A percentile compares a stretch with the other conserved stretches of the same genome.
Evolutionary conservation across 2,329 filamentous ascomycete species (phyloP).

Genomic region (Mycocentrospora acerina): DNA sequence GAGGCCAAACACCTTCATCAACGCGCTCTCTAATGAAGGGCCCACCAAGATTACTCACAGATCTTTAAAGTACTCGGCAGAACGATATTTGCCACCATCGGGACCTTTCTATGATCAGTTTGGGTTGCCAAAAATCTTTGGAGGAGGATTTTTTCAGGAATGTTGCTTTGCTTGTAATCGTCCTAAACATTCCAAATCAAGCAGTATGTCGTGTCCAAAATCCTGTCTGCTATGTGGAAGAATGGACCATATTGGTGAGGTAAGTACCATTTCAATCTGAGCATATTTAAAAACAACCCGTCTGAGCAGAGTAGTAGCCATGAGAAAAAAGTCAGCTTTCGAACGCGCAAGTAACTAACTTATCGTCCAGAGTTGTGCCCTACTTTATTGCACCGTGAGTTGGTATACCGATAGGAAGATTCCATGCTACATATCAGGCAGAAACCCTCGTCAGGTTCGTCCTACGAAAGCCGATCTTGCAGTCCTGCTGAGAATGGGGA

Average conservation of each 20-base stretch:
- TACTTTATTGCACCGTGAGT: not conserved
- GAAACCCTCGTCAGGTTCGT: not conserved
- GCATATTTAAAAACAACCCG: no score
- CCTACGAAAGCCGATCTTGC: not conserved
- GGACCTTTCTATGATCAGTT: conserved; percentile 1
- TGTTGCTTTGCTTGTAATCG: not conserved
- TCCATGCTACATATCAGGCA: not conserved
- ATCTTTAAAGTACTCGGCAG: not conserved
- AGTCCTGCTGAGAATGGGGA: not conserved
- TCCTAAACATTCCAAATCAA: not conserved
- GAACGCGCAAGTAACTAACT: not conserved
- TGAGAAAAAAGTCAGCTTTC: no score
- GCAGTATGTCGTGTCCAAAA: not conserved
- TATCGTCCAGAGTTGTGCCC: not conserved
- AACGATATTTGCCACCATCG: not conserved
- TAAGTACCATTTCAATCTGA: no score
- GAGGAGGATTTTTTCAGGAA: not conserved
- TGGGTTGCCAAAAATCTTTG: not conserved
- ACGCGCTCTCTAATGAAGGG: no score
- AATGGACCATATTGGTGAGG: not conserved
- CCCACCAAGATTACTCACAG: not conserved
- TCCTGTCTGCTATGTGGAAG: not conserved
- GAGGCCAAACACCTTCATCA: no score
- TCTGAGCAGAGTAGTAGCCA: no score
- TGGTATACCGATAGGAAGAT: not conserved